These are phyloP conservation scores for Nemania sp. DNA, from an alignment of 2,329 filamentous ascomycete species.

Conservation along the genomic window DNA sequence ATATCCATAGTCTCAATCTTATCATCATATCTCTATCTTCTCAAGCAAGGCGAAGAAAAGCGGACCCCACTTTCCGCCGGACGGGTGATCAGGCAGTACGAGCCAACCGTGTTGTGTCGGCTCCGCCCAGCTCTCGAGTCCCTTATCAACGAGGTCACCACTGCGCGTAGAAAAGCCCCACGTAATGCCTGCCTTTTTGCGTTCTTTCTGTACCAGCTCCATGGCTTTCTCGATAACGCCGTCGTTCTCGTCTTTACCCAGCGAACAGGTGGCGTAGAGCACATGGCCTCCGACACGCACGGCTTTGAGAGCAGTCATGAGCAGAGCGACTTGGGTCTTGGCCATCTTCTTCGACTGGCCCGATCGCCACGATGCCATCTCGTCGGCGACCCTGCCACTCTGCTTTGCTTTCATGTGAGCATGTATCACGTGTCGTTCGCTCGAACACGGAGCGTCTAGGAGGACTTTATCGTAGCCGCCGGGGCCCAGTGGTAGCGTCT, in stretches of 20 bases:
- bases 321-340: conserved; percentile 39
- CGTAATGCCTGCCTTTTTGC: conserved; percentile 38
- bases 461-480: conserved; percentile 46
- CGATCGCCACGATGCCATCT: conserved; percentile 44
- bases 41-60: conserved; percentile 45
- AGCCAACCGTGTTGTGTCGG: conserved; percentile 44
- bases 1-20: background rate
- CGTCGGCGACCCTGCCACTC: conserved; percentile 39
- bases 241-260: conserved; percentile 46
- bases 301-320: conserved; percentile 42
- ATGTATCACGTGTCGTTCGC: conserved; percentile 45
- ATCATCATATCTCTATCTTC: conserved; percentile 35
- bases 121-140: conserved; percentile 35
- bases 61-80: conserved; percentile 43
- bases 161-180: conserved; percentile 40
- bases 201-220: conserved; percentile 41
- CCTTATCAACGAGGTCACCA: conserved; percentile 27
- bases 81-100: conserved; percentile 44
- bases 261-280: conserved; percentile 47
- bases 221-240: conserved; percentile 43
- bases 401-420: conserved; percentile 38
- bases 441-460: conserved; percentile 47
- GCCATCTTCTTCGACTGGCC: conserved; percentile 42
- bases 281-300: conserved; percentile 42
- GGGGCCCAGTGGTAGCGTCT: conserved; percentile 35